Evolutionary conservation across 164 flowering plant genomes (phyloP), one percentile per base, ranked within the genome.

Genomic region (Piper longum): DNA sequence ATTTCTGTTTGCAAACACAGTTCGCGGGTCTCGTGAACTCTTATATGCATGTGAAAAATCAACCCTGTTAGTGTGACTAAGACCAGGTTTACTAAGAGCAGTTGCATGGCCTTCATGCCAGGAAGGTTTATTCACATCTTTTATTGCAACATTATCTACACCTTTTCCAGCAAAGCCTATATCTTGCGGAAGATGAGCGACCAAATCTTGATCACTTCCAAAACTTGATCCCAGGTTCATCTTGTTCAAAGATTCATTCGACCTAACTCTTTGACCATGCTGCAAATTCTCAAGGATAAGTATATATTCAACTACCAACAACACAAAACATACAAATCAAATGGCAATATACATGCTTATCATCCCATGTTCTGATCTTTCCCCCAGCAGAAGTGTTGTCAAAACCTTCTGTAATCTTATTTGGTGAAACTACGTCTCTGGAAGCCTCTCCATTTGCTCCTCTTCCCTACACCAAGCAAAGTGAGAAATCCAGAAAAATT

Each of bases 51-150:
- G 52, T 48, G 68, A 57, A 57, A 61, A 69, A 76, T 68, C 81
- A 62, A 70, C 78, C 57, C 82, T 82, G 82, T 82, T 85, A 67
- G 75, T 81, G 67, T 78, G 85, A 59, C 76, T 66, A 58, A 75
- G 76, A 39, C 51, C 81, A 36, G 62, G 77, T 87, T 16, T 57
- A 57, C 36, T 57, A 7, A 72, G n/a, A 52, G 70, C 67, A 67
- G 63, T 69, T 6, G 75, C 59, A 18, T 26, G 76, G 66, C 71
- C 69, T 48, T 75, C 79, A 80, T 65, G 39, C 67, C 62, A 57
- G 48, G 62, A 60, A 16, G 81, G 67, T 63, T 78, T 82, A 39
- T 70, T 83, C 52, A 54, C 80, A 45, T 57, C 71, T 63, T 73
- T 76, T 18, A 73, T 88, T 17, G 69, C 57, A 66, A 64, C 51